Percentiles rank a stretch among this genome's conserved stretches.
Conservation (phyloP, 306 rosid genomes). For the Canavalia ensiformis region DNA sequence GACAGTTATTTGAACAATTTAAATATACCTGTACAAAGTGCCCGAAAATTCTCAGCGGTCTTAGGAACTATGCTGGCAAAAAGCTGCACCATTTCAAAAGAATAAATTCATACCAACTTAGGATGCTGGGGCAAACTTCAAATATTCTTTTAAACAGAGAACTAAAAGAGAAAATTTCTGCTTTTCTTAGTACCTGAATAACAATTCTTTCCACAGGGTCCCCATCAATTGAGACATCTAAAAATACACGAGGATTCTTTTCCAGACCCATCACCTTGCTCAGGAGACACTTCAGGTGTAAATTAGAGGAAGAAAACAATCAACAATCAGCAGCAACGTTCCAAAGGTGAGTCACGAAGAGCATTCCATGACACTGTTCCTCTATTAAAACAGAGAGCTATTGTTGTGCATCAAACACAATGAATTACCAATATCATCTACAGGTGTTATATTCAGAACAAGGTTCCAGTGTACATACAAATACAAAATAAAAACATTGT, state of each 20-base stretch:
- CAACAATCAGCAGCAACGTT: constrained; percentile 33
- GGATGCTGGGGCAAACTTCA: constrained; percentile 23
- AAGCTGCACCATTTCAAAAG: constrained; percentile 77
- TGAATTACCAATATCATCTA: background rate
- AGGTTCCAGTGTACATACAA: background rate
- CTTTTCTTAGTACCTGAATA: constrained; percentile 69
- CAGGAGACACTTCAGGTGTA: constrained; percentile 31
- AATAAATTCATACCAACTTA: constrained; percentile 25
- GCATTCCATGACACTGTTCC: background rate
- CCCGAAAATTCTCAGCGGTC: constrained; percentile 92
- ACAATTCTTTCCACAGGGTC: constrained; percentile 71
- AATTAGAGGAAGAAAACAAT: constrained; percentile 15
- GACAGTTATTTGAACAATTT: constrained; percentile 12
- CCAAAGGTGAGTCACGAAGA: constrained; percentile 1
- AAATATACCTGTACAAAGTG: constrained; percentile 89
- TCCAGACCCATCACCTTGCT: constrained; percentile 68
- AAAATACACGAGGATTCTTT: constrained; percentile 76
- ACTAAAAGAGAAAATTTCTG: background rate
- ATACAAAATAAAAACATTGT: background rate
- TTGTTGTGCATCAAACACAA: constrained; percentile 7
- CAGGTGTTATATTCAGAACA: constrained; percentile 8
- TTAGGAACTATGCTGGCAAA: constrained; percentile 80
- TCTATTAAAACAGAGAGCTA: constrained; percentile 32
- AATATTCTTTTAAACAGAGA: background rate
- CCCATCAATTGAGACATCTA: constrained; percentile 81